phyloP scores from a whole-genome alignment of 148 eudicot genomes.

The Heliosperma pusillum region DNA sequence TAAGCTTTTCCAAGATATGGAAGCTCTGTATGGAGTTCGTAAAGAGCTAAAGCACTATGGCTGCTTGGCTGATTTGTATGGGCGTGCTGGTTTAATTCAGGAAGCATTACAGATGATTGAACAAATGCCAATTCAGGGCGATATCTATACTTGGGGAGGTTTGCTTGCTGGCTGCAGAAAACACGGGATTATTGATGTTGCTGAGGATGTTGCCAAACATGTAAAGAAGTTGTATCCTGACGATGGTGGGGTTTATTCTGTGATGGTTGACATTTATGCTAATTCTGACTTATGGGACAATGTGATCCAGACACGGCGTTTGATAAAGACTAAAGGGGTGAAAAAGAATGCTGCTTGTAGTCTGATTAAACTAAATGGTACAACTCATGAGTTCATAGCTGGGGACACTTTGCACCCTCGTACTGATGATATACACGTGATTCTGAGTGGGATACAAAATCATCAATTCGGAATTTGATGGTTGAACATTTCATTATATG shows the following conservation, averaged over 20 bases:
- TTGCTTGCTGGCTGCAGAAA: slow-evolving; percentile 77
- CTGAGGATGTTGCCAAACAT: slow-evolving; percentile 57
- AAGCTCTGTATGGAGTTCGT: slow-evolving; percentile 40
- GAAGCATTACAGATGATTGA: slow-evolving; percentile 71
- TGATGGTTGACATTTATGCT: slow-evolving; percentile 69
- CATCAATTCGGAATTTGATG: slow-evolving; percentile 47
- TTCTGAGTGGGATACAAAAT: slow-evolving; percentile 36
- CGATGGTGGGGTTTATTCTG: slow-evolving; percentile 75
- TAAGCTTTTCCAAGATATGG: slow-evolving; percentile 50
- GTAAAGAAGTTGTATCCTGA: slow-evolving; percentile 57
- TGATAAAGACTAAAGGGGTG: slow-evolving; percentile 46
- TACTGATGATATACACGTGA: slow-evolving; percentile 44
- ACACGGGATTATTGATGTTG: slow-evolving; percentile 64
- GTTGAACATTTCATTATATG: neutral
- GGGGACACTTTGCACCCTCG: slow-evolving; percentile 63
- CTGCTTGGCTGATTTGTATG: slow-evolving; percentile 82
- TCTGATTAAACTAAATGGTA: slow-evolving; percentile 55
- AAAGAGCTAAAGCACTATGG: slow-evolving; percentile 84
- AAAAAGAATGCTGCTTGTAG: slow-evolving; percentile 75
- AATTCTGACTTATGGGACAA: slow-evolving; percentile 73
- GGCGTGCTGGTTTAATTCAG: slow-evolving; percentile 64
- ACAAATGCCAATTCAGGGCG: slow-evolving; percentile 63
- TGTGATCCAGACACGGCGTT: slow-evolving; percentile 46
- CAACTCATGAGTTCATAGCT: slow-evolving; percentile 60
- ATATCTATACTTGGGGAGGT: slow-evolving; percentile 74